Percentiles rank a stretch among this genome's conserved stretches.
Evolutionary conservation across 108 stramenopile species (phyloP).

Genomic region (Cylindrotheca closterium): DNA sequence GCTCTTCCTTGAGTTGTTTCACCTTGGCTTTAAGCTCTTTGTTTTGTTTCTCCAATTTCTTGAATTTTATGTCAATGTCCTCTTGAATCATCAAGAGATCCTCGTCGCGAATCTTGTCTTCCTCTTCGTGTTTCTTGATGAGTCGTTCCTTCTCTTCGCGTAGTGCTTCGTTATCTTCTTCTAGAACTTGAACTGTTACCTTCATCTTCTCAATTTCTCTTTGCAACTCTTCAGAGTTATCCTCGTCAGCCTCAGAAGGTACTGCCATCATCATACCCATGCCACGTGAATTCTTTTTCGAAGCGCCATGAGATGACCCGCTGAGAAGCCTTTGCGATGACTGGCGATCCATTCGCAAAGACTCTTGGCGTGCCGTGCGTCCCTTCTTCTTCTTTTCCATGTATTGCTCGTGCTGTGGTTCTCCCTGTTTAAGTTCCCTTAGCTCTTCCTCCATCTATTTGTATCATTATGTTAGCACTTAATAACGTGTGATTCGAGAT

Average conservation of each 20-base stretch:
- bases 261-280: background rate
- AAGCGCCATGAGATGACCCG: background rate
- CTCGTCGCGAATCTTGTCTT: slow-evolving; percentile 7
- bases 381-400: background rate
- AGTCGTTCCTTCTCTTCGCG: slow-evolving; percentile 12
- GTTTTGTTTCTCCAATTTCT: slow-evolving; percentile 16
- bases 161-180: background rate
- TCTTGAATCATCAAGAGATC: slow-evolving; percentile 18
- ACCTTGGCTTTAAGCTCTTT: slow-evolving; percentile 8
- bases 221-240: background rate
- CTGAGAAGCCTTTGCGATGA: background rate
- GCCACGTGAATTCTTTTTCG: background rate
- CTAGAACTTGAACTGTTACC: background rate
- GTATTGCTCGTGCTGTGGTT: background rate
- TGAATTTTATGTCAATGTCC: slow-evolving; percentile 7
- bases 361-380: background rate
- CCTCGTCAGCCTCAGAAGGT: background rate
- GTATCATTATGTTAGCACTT: background rate
- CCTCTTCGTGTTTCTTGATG: slow-evolving; percentile 4
- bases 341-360: background rate
- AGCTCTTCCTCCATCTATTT: slow-evolving; percentile 24
- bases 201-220: background rate
- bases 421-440: background rate
- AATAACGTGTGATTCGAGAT: no score
- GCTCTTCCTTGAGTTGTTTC: slow-evolving; percentile 6